phyloP scores from a whole-genome alignment of 345 rosid genomes.

The Passiflora organensis region DNA sequence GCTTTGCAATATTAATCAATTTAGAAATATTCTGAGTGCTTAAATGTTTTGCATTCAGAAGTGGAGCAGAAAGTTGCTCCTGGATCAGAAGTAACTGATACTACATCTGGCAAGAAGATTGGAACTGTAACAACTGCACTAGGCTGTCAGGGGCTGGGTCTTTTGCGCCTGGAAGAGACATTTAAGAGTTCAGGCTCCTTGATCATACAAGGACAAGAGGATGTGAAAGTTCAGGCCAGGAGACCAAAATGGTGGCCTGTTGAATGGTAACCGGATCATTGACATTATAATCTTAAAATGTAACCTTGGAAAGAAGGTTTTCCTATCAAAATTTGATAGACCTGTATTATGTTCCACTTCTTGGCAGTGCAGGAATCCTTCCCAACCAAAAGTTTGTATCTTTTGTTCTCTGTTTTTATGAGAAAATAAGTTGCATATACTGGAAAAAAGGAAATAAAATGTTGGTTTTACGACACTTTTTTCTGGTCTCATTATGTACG shows the following conservation, averaged over 20 bases:
- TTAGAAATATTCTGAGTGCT: neutral
- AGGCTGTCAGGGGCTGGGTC: conserved; percentile 70
- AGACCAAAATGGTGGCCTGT: conserved; percentile 86
- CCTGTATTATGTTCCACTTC: neutral
- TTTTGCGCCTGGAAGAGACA: conserved; percentile 64
- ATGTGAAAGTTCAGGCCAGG: conserved; percentile 53
- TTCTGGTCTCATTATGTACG: no score
- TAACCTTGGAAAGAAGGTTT: neutral
- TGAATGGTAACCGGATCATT: conserved; percentile 55
- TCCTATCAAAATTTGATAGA: conserved; percentile 1
- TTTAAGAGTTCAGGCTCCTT: conserved; percentile 39
- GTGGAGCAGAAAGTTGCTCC: conserved; percentile 46
- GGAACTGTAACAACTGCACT: conserved; percentile 69
- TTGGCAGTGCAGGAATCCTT: conserved; percentile 13
- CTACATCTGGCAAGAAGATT: conserved; percentile 54
- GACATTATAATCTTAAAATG: conserved; percentile 30
- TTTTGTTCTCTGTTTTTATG: conserved; percentile 1
- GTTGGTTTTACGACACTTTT: neutral
- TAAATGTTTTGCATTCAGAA: conserved; percentile 31
- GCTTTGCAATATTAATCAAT: neutral
- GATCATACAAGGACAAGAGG: conserved; percentile 43
- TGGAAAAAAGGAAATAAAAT: neutral
- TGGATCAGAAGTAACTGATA: conserved; percentile 58
- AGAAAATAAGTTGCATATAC: neutral
- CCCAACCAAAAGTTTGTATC: conserved; percentile 1